Percentiles rank a stretch among this genome's conserved stretches.
Evolutionary conservation across 1,139 yeast genomes (phyloP).

Genomic region (Candida neerlandica): DNA sequence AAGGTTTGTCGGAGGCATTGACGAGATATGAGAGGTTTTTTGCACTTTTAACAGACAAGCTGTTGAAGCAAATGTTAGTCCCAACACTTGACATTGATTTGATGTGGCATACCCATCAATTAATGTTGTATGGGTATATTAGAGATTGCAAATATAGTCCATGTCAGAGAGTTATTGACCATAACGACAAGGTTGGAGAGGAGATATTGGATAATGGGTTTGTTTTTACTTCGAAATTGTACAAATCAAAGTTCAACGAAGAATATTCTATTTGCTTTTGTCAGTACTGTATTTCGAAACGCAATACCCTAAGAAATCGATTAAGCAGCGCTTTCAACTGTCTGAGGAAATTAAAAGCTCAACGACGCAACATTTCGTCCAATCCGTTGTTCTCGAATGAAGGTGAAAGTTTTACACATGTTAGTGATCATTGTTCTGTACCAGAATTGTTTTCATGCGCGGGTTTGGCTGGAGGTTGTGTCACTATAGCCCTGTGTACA

Average conservation of each 20-base stretch:
- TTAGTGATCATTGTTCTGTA: background rate
- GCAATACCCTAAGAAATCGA: background rate
- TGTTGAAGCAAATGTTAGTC: constrained; percentile 20
- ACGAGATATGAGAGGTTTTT: constrained; percentile 23
- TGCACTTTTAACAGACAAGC: constrained; percentile 17
- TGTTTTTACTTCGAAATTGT: constrained; percentile 17
- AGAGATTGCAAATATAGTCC: constrained; percentile 18
- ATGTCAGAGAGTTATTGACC: constrained; percentile 17
- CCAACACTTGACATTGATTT: constrained; percentile 44
- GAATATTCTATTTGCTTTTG: constrained; percentile 20
- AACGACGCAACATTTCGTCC: background rate
- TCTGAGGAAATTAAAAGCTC: background rate
- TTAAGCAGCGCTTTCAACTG: background rate
- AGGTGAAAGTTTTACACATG: background rate
- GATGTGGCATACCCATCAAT: constrained; percentile 44
- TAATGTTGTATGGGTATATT: constrained; percentile 27
- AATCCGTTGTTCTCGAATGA: background rate
- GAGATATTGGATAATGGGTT: constrained; percentile 13
- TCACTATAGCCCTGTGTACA: background rate
- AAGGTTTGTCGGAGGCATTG: no score
- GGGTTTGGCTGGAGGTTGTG: background rate
- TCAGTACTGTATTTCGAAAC: constrained; percentile 13
- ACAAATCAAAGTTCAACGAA: constrained; percentile 12
- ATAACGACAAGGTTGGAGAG: constrained; percentile 18
- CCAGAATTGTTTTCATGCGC: background rate